phyloP scores from a whole-genome alignment of 164 flowering plant genomes.

The Aristolochia contorta region DNA sequence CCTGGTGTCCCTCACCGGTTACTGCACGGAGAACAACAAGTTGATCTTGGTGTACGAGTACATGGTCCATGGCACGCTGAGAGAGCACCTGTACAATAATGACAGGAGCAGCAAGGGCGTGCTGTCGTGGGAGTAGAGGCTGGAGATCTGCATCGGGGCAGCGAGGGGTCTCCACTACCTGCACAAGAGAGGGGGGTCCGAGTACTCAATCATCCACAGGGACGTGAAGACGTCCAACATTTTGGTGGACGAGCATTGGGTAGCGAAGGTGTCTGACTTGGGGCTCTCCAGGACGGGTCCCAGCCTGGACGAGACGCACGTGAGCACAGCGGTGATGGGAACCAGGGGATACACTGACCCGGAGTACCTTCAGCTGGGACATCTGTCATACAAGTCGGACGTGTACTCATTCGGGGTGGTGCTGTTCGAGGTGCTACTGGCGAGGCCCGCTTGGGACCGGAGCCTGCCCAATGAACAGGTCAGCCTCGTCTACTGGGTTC shows the following conservation, averaged over 20 bases:
- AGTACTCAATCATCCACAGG: too few relatives aligned
- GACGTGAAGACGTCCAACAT: background rate
- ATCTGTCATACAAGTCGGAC: background rate
- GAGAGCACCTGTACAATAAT: slow-evolving; percentile 10
- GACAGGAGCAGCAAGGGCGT: background rate
- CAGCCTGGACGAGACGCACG: background rate
- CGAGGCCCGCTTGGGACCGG: background rate
- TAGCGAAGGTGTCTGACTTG: background rate
- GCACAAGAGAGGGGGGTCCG: too few relatives aligned
- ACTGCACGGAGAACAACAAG: slow-evolving; percentile 5
- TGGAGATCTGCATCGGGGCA: slow-evolving; percentile 6
- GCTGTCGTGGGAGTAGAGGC: slow-evolving; percentile 7
- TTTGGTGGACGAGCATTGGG: background rate
- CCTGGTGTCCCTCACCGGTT: slow-evolving; percentile 5
- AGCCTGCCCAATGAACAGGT: background rate
- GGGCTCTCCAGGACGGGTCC: background rate
- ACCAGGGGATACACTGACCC: background rate
- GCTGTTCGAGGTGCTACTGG: background rate
- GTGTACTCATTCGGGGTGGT: background rate
- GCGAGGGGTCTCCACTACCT: too few relatives aligned
- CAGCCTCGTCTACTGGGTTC: background rate
- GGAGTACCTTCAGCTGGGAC: background rate
- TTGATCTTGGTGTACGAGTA: too few relatives aligned
- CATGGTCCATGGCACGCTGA: slow-evolving; percentile 13
- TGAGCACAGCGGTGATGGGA: background rate